phyloP scores from a whole-genome alignment of 257 asterid genomes.

The Plantago elongata region DNA sequence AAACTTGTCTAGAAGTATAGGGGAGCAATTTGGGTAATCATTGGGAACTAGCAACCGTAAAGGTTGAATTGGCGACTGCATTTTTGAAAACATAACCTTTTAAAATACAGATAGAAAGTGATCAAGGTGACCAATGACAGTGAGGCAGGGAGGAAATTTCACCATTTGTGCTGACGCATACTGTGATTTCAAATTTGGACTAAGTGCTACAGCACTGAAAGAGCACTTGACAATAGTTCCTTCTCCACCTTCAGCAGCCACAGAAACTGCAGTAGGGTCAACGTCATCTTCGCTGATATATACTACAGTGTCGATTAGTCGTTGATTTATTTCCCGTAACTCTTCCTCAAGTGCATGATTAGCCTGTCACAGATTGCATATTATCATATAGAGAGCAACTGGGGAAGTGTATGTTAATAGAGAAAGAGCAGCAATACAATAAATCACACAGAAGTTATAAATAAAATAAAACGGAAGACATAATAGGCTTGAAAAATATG shows the following conservation, averaged over 20 bases:
- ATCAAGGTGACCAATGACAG: conserved; percentile 8
- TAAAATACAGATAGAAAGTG: conserved; percentile 21
- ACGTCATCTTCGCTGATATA: conserved; percentile 71
- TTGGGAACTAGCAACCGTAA: conserved; percentile 71
- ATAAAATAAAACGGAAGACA: too few relatives aligned
- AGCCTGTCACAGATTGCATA: conserved; percentile 39
- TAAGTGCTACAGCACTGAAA: conserved; percentile 71
- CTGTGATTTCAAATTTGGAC: conserved; percentile 82
- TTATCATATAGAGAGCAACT: conserved; percentile 10
- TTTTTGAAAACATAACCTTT: conserved; percentile 17
- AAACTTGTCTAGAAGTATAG: conserved; percentile 76
- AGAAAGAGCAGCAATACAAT: not conserved
- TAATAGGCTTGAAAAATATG: too few relatives aligned
- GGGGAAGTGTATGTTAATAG: not conserved
- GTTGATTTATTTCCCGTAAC: conserved; percentile 67
- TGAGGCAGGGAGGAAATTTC: conserved; percentile 25
- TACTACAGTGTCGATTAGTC: conserved; percentile 80
- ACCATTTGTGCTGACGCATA: conserved; percentile 94
- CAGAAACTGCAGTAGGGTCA: conserved; percentile 74
- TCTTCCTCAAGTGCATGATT: conserved; percentile 87
- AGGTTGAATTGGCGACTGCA: conserved; percentile 95
- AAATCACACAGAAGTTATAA: not conserved
- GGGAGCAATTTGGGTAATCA: conserved; percentile 81
- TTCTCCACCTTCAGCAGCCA: conserved; percentile 77
- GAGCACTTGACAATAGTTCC: conserved; percentile 86